Evolutionary conservation across 352 stramenopile species (phyloP).

Genomic region (Pythium folliculosum): DNA sequence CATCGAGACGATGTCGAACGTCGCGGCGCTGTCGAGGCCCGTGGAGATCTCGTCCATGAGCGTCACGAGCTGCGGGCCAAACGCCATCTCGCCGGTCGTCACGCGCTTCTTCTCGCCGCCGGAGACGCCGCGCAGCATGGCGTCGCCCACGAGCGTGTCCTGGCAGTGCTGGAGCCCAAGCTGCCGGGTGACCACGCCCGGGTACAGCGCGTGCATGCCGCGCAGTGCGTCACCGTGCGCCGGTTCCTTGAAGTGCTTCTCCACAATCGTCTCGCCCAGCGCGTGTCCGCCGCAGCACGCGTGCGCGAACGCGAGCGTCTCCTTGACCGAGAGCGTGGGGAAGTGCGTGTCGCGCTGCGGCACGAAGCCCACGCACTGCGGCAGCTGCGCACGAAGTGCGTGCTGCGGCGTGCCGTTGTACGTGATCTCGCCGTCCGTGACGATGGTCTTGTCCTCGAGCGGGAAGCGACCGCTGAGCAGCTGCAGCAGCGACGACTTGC

Average conservation of each 20-base stretch:
- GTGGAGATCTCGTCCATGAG: conserved; percentile 92
- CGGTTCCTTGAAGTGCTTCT: conserved; percentile 20
- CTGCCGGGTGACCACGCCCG: conserved; percentile 40
- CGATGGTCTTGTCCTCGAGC: conserved; percentile 35
- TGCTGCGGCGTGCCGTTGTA: conserved; percentile 28
- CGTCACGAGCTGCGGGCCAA: conserved; percentile 61
- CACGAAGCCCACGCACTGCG: conserved; percentile 32
- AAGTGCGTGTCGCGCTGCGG: conserved; percentile 35
- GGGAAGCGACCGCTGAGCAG: conserved; percentile 33
- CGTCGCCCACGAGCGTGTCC: conserved; percentile 51
- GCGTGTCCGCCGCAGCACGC: conserved; percentile 18
- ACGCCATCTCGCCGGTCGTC: conserved; percentile 69
- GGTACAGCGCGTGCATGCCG: conserved; percentile 32
- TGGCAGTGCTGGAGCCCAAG: conserved; percentile 41
- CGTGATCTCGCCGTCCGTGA: conserved; percentile 30
- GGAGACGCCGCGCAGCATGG: conserved; percentile 44
- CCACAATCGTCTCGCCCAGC: neutral
- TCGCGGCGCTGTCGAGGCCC: conserved; percentile 89
- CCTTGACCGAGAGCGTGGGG: conserved; percentile 36
- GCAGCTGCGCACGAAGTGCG: conserved; percentile 19
- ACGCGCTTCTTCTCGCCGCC: conserved; percentile 51
- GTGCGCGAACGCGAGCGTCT: conserved; percentile 38
- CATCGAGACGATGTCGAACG: conserved; percentile 85
- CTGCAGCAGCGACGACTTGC: conserved; percentile 41
- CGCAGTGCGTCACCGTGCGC: conserved; percentile 10